These are phyloP conservation scores for Zoysia japonica DNA, from an alignment of 176 grass and related monocot species.

Conservation along the genomic window DNA sequence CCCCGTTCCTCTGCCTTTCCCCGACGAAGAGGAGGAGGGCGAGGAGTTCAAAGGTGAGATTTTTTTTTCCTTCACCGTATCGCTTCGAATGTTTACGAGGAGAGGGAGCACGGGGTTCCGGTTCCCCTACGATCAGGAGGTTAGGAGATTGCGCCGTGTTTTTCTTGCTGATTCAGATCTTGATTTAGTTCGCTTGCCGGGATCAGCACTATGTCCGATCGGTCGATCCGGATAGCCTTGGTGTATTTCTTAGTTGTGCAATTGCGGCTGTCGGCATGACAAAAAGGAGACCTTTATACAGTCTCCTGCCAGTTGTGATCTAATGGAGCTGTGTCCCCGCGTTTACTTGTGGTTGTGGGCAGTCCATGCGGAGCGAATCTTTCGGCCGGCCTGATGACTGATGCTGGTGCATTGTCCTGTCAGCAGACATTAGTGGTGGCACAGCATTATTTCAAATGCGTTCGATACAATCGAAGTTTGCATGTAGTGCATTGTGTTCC, in stretches of 20 bases:
- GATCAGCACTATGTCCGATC: background rate
- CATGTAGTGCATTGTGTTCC: background rate
- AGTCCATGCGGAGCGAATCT: background rate
- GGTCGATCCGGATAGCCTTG: background rate
- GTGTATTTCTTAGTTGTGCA: background rate
- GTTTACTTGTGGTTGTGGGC: background rate
- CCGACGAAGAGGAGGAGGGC: background rate
- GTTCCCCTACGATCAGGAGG: background rate
- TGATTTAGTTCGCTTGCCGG: background rate
- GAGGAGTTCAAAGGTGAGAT: conserved; percentile 3
- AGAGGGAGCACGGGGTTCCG: too few relatives aligned
- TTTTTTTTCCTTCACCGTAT: too few relatives aligned
- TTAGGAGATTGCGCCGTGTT: background rate
- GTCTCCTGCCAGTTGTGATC: background rate
- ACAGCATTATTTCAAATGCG: background rate
- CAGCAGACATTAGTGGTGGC: background rate
- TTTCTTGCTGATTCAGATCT: background rate
- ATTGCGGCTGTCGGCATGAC: background rate
- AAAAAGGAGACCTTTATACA: background rate
- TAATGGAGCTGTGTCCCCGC: background rate
- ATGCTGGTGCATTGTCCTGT: background rate
- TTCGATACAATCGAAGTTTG: conserved; percentile 23
- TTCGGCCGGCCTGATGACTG: background rate
- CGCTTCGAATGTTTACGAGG: too few relatives aligned
- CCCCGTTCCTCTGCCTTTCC: background rate